Evolutionary conservation across 306 rosid genomes (phyloP).

Genomic region (Corylus avellana): DNA sequence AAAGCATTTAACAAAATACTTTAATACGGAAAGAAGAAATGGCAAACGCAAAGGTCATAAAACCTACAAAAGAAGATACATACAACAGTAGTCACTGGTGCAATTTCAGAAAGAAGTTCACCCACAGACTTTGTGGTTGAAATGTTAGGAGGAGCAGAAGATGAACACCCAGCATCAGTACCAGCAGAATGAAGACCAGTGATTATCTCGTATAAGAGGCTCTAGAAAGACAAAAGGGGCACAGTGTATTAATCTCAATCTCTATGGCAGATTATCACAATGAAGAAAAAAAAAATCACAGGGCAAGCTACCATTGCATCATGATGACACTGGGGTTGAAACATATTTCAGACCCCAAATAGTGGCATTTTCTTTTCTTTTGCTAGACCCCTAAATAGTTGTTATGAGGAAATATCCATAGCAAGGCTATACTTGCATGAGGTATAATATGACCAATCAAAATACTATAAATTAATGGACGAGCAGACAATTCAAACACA

Average conservation of each 20-base stretch:
- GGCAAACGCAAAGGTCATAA: conserved; percentile 1
- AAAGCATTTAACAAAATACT: conserved; percentile 10
- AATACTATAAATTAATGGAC: background rate
- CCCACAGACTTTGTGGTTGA: conserved; percentile 51
- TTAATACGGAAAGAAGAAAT: conserved; percentile 13
- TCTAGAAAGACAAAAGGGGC: conserved; percentile 43
- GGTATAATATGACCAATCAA: conserved; percentile 2
- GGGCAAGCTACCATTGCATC: background rate
- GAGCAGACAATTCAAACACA: conserved; percentile 6
- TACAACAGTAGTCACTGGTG: conserved; percentile 41
- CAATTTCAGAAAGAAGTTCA: conserved; percentile 58
- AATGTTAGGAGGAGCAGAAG: conserved; percentile 62
- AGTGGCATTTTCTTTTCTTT: background rate
- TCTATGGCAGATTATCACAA: background rate
- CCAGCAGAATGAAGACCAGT: conserved; percentile 59
- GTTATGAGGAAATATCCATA: background rate
- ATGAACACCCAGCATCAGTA: conserved; percentile 73
- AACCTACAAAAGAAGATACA: conserved; percentile 24
- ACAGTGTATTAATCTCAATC: conserved; percentile 6
- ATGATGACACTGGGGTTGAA: background rate
- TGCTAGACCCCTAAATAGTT: background rate
- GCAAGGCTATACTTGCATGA: background rate
- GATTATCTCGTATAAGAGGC: conserved; percentile 66
- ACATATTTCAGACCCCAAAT: background rate
- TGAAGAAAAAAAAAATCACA: background rate